These are phyloP conservation scores for Alternaria panax DNA, from an alignment of 2,329 filamentous ascomycete genomes.

Conservation along the genomic window DNA sequence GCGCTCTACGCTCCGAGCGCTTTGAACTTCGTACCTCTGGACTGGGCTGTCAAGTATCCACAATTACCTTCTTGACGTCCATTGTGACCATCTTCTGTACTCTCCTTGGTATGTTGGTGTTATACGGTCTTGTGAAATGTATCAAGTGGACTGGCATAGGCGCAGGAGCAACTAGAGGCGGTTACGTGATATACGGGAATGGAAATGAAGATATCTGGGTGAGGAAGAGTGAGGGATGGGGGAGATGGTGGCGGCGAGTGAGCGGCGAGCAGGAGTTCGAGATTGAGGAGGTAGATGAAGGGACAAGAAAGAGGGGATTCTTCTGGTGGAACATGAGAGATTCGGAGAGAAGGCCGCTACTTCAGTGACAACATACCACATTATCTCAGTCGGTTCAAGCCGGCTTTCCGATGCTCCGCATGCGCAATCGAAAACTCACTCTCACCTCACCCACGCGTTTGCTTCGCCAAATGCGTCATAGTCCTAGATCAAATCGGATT, in stretches of 20 bases:
- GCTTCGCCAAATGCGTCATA: background rate
- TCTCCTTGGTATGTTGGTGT: constrained; percentile 47
- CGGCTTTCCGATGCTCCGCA: background rate
- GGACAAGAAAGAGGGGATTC: constrained; percentile 32
- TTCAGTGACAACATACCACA: constrained; percentile 5
- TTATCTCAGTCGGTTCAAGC: too few species aligned
- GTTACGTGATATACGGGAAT: constrained; percentile 39
- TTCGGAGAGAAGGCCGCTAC: constrained; percentile 33
- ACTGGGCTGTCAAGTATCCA: constrained; percentile 57
- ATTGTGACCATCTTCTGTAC: constrained; percentile 55
- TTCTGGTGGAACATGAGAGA: constrained; percentile 28
- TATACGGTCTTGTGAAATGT: constrained; percentile 40
- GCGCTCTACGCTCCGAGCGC: constrained; percentile 51
- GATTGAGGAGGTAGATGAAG: constrained; percentile 36
- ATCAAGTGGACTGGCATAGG: constrained; percentile 21
- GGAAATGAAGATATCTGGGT: constrained; percentile 42
- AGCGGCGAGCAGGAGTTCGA: constrained; percentile 34
- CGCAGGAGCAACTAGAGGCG: constrained; percentile 31
- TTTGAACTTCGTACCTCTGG: constrained; percentile 56
- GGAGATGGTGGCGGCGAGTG: constrained; percentile 37
- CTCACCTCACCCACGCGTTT: background rate
- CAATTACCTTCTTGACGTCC: constrained; percentile 55
- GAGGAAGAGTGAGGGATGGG: constrained; percentile 38
- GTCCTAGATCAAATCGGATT: background rate
- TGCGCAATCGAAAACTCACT: background rate